Percentiles rank a stretch among this genome's conserved stretches.
Conservation (phyloP, 495 filamentous ascomycete species). For the Acidomyces sp. region DNA sequence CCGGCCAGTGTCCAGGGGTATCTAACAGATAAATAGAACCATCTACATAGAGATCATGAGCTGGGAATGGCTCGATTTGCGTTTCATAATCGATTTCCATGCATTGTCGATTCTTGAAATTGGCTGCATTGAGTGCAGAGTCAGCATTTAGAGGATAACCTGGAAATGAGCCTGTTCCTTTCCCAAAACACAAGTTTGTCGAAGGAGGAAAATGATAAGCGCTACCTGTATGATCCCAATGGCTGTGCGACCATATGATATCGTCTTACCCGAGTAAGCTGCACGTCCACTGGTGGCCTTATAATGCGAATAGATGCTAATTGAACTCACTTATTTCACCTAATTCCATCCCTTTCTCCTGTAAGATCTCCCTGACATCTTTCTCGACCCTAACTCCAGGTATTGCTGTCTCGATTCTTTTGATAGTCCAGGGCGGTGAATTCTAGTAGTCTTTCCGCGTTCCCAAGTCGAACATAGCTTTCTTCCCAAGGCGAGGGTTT, state of each 20-base stretch:
- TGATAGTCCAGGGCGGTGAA: conserved; percentile 23
- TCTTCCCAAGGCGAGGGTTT: conserved; percentile 29
- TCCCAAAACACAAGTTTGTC: conserved; percentile 40
- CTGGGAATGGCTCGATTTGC: conserved; percentile 27
- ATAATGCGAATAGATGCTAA: too few species aligned
- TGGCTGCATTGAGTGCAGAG: conserved; percentile 16
- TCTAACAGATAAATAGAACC: conserved; percentile 47
- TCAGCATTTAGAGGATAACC: conserved; percentile 37
- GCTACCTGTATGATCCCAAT: conserved; percentile 45
- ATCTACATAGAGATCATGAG: conserved; percentile 39
- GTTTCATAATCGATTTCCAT: conserved; percentile 26
- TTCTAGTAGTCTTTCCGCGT: conserved; percentile 40
- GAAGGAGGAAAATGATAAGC: conserved; percentile 36
- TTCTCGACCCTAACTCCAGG: conserved; percentile 32
- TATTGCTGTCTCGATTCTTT: conserved; percentile 18
- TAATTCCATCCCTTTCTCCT: too few species aligned
- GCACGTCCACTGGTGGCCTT: too few species aligned
- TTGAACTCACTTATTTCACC: too few species aligned
- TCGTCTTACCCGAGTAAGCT: conserved; percentile 34
- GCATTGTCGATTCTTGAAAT: conserved; percentile 20
- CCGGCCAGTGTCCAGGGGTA: conserved; percentile 42
- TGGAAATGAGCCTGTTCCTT: conserved; percentile 29
- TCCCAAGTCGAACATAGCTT: conserved; percentile 47
- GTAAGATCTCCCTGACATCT: conserved; percentile 38
- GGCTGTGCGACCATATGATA: conserved; percentile 37